A percentile compares a stretch with the other conserved stretches of the same genome.
Evolutionary conservation across 129 eudicot species (phyloP).

Genomic region (sunflower (Helianthus annuus)): DNA sequence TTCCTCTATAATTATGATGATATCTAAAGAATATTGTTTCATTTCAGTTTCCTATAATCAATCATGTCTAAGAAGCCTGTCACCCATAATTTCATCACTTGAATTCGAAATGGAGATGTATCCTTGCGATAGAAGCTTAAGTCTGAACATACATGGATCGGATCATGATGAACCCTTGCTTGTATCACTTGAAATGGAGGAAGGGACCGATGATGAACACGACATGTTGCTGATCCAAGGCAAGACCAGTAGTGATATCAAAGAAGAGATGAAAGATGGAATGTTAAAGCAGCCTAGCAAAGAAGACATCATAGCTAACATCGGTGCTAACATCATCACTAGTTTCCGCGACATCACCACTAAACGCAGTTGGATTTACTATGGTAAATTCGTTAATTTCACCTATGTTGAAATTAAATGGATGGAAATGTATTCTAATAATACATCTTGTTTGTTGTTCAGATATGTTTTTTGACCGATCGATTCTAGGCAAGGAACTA

Average conservation of each 20-base stretch:
- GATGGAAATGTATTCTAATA: neutral
- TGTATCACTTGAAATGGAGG: too few species aligned
- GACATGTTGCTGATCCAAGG: too few species aligned
- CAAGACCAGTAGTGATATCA: neutral
- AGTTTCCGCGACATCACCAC: neutral
- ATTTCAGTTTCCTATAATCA: neutral
- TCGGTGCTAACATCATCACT: neutral
- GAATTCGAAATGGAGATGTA: too few species aligned
- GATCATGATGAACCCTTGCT: too few species aligned
- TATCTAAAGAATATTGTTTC: neutral
- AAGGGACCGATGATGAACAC: too few species aligned
- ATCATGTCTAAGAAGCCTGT: neutral
- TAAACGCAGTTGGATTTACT: neutral
- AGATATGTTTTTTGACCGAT: neutral
- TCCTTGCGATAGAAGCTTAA: too few species aligned
- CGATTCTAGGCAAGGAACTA: too few species aligned
- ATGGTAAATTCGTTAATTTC: neutral
- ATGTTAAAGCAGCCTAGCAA: neutral
- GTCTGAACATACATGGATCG: too few species aligned
- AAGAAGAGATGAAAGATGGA: slow-evolving; percentile 3
- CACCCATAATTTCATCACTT: too few species aligned
- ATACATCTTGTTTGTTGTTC: neutral
- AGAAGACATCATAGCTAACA: neutral
- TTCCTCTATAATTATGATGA: too few species aligned
- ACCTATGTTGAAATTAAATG: neutral